phyloP scores from a whole-genome alignment of 1,284 basidiomycete species.

The Malassezia sympodialis region DNA sequence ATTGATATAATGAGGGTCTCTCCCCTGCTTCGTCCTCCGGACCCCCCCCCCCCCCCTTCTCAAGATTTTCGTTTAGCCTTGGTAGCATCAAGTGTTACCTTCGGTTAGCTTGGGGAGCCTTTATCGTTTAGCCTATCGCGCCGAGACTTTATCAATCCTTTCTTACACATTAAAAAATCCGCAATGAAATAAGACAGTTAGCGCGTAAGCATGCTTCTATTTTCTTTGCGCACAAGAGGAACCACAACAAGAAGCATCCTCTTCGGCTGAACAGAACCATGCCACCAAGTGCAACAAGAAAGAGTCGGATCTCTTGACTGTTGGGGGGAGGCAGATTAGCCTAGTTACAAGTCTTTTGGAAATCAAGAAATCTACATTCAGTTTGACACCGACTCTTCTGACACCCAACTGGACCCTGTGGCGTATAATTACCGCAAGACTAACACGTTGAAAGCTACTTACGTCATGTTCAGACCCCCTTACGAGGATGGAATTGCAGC shows the following conservation, averaged over 20 bases:
- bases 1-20: too few relatives aligned
- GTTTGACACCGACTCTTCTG: conserved; percentile 45
- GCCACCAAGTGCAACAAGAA: conserved; percentile 21
- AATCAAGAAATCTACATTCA: conserved; percentile 33
- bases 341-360: conserved; percentile 34
- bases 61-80: too few relatives aligned
- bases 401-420: conserved; percentile 37
- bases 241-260: conserved; percentile 31
- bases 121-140: background rate
- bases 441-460: conserved; percentile 24
- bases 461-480: conserved; percentile 50
- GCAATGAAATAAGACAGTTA: background rate
- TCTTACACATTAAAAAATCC: background rate
- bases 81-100: background rate
- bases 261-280: conserved; percentile 14
- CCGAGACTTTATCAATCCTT: background rate
- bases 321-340: conserved; percentile 30
- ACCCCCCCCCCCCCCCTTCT: too few relatives aligned
- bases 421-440: conserved; percentile 29
- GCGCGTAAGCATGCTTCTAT: background rate
- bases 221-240: conserved; percentile 21
- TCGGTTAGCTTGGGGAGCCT: background rate
- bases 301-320: conserved; percentile 26
- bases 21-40: too few relatives aligned
- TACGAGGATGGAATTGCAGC: conserved; percentile 58